phyloP scores from a whole-genome alignment of 306 rosid species.

The Lathyrus aphaca region DNA sequence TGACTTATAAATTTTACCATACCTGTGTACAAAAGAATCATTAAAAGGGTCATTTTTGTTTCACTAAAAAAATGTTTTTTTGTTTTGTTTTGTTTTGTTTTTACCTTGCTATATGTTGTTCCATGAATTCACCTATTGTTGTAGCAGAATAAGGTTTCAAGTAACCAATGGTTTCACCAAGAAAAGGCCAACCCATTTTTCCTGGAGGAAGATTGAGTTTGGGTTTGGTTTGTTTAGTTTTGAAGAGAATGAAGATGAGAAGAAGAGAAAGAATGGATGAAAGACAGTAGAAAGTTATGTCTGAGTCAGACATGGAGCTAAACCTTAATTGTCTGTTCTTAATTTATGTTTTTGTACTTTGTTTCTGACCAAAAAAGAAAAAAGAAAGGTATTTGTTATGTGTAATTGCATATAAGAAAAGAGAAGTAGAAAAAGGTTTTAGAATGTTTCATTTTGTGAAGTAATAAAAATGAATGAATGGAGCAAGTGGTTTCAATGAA shows the following conservation, averaged over 20 bases:
- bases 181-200: conserved; percentile 89
- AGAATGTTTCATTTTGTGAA: conserved; percentile 43
- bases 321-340: conserved; percentile 38
- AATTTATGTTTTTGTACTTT: conserved; percentile 15
- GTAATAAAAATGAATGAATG: conserved; percentile 34
- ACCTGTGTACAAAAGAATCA: conserved; percentile 46
- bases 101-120: conserved; percentile 79
- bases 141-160: conserved; percentile 86
- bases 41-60: background rate
- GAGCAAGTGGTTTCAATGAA: conserved; percentile 42
- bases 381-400: conserved; percentile 15
- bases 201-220: conserved; percentile 86
- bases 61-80: background rate
- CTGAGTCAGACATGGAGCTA: conserved; percentile 70
- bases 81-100: no score
- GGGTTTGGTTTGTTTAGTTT: conserved; percentile 53
- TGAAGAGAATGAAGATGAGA: conserved; percentile 56
- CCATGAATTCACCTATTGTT: conserved; percentile 79
- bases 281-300: conserved; percentile 54
- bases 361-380: conserved; percentile 18
- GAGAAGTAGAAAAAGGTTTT: conserved; percentile 23
- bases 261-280: conserved; percentile 62
- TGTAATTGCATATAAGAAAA: conserved; percentile 33
- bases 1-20: conserved; percentile 90
- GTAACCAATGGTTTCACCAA: conserved; percentile 82